Evolutionary conservation across 306 rosid species (phyloP), one percentile per base, ranked within the genome.

Genomic region (Inga leiocalycina): DNA sequence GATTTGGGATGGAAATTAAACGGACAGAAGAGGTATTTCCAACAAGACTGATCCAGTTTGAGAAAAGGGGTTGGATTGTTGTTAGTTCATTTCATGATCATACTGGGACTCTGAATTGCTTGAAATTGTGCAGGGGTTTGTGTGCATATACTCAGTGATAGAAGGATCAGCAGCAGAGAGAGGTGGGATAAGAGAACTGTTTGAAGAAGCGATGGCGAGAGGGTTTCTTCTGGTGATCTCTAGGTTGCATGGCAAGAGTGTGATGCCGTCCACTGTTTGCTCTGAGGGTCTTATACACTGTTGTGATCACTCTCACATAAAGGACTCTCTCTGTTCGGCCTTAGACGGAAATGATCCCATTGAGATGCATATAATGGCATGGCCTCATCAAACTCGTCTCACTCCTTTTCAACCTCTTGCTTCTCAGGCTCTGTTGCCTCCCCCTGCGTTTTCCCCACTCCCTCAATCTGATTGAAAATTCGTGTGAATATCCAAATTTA

Each of bases 1-100:
- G 89, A 24, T 91, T 90, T 9, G 94, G 97, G 71, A 82, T 92
- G 91, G 97, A 94, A 79, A 86, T 94, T 30, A 91, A 91, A 65
- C 79, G 85, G 52, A 89, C 92, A 1, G 95, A 91, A 48, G 94
- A 92, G 90, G 93, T 87, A 56, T 16, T 52, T 52, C 0, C 3
- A 16, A 52, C n/a, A 3, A 52, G 16, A 16, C 59, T 16, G 59
- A 17, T 52, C 0, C 3, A 46, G 4, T 46, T 46, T 46, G 52
- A 49, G 56, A 49, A 15, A 39, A 39, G 5, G 52, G 52, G 52
- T 48, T 8, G 22, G 3, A 20, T 20, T 56, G 62, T 56, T 20
- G 10, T 11, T 19, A 20, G 27, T 19, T 56, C 27, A 56, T 54
- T 19, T 56, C 27, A 56, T 54, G 0, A 52, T 52, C 17, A 52